Evolutionary conservation across 2,329 filamentous ascomycete genomes (phyloP).

Genomic region (Chaetomiaceae sp.): DNA sequence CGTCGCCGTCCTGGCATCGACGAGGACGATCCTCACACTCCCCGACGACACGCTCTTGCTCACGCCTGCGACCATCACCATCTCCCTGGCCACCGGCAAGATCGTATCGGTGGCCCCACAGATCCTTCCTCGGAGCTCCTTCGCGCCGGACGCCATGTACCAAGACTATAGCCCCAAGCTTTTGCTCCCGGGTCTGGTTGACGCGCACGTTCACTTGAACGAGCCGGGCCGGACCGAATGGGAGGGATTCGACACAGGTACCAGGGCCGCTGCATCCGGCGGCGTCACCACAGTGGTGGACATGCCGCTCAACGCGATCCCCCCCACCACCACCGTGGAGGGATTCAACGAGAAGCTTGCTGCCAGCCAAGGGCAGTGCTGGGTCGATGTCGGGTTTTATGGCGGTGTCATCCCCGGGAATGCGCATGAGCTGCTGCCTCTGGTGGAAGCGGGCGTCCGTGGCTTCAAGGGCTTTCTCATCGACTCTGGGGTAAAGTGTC

Average conservation of each 20-base stretch:
- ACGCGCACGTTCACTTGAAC: slow-evolving; percentile 96
- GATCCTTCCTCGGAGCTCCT: slow-evolving; percentile 69
- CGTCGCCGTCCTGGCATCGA: slow-evolving; percentile 75
- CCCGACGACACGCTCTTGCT: slow-evolving; percentile 57
- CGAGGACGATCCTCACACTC: slow-evolving; percentile 73
- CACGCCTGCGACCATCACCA: slow-evolving; percentile 75
- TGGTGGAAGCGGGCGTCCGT: slow-evolving; percentile 81
- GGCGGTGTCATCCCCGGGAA: slow-evolving; percentile 93
- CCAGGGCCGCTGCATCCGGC: slow-evolving; percentile 86
- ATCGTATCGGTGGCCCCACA: slow-evolving; percentile 71
- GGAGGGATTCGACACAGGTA: slow-evolving; percentile 97
- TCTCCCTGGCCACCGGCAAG: slow-evolving; percentile 77
- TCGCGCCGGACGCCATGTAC: slow-evolving; percentile 70
- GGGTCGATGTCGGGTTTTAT: slow-evolving; percentile 99
- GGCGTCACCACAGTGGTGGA: slow-evolving; percentile 96
- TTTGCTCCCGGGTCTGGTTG: slow-evolving; percentile 84
- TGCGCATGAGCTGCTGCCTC: slow-evolving; percentile 66
- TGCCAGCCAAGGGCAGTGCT: slow-evolving; percentile 82
- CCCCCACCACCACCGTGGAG: slow-evolving; percentile 83
- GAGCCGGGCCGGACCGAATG: slow-evolving; percentile 96
- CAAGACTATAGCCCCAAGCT: slow-evolving; percentile 80
- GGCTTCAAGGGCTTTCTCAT: slow-evolving; percentile 98
- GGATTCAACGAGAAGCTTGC: slow-evolving; percentile 80
- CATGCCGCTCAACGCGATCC: slow-evolving; percentile 97
- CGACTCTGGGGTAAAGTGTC: slow-evolving; percentile 75